phyloP scores from a whole-genome alignment of 2,329 filamentous ascomycete species.

The Nigrograna mackinnonii region DNA sequence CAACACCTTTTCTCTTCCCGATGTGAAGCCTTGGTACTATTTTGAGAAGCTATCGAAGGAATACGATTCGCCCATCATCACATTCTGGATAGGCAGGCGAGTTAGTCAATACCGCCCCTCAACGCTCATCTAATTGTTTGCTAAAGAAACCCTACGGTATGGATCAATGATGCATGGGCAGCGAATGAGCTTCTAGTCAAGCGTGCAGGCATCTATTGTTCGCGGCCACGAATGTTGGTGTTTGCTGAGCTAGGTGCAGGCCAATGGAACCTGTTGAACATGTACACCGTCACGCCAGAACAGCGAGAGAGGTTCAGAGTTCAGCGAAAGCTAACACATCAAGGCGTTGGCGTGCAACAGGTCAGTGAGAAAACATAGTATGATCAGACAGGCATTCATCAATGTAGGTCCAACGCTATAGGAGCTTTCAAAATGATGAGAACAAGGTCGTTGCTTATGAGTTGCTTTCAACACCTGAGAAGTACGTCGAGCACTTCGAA shows the following conservation, averaged over 20 bases:
- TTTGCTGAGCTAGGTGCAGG: conserved; percentile 25
- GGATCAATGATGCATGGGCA: conserved; percentile 43
- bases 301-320: conserved; percentile 11
- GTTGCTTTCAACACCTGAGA: conserved; percentile 47
- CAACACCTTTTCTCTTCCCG: conserved; percentile 55
- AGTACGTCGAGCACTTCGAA: conserved; percentile 59
- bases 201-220: conserved; percentile 51
- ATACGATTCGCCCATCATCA: conserved; percentile 51
- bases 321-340: conserved; percentile 13
- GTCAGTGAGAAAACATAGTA: not conserved
- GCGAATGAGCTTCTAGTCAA: conserved; percentile 56
- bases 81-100: conserved; percentile 50
- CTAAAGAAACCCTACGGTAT: conserved; percentile 22
- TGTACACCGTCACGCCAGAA: conserved; percentile 8
- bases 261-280: conserved; percentile 13
- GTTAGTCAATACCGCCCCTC: not conserved
- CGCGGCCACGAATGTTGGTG: conserved; percentile 47
- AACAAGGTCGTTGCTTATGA: conserved; percentile 56
- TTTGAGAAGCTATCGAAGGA: conserved; percentile 54
- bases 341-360: conserved; percentile 39
- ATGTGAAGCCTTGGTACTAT: conserved; percentile 57
- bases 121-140: conserved; percentile 43
- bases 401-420: conserved; percentile 50
- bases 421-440: conserved; percentile 60
- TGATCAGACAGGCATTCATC: no score